A percentile compares a stretch with the other conserved stretches of the same genome.
These are phyloP conservation scores for Lachnellula subtilissima DNA, from an alignment of 2,329 filamentous ascomycete genomes.

Conservation along the genomic window DNA sequence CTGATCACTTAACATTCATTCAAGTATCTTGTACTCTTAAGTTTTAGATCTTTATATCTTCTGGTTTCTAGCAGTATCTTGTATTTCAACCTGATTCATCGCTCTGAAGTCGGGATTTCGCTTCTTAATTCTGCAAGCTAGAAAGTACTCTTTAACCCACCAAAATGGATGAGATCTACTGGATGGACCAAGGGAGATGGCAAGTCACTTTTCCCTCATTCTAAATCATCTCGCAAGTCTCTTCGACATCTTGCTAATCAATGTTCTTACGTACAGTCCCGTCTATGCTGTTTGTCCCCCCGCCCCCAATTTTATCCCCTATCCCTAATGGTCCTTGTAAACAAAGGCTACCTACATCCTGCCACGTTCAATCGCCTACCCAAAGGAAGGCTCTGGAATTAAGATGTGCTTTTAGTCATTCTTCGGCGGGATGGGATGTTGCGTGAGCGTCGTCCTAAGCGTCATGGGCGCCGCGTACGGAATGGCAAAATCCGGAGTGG, in stretches of 20 bases:
- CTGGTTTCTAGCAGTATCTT: too few species aligned
- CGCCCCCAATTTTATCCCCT: too few species aligned
- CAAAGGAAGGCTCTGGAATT: too few species aligned
- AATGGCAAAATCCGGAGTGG: conserved; percentile 95
- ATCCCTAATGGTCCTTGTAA: neutral
- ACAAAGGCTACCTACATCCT: neutral
- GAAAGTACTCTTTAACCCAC: neutral
- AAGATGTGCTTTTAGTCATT: conserved; percentile 53
- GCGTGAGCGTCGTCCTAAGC: conserved; percentile 86
- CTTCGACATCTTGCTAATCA: neutral
- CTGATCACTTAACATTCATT: neutral
- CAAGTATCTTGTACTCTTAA: neutral
- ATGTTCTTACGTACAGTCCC: neutral
- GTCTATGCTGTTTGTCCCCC: conserved; percentile 3
- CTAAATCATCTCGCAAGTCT: neutral
- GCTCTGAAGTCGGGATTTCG: neutral
- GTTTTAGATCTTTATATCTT: neutral
- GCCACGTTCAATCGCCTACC: too few species aligned
- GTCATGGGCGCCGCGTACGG: conserved; percentile 83
- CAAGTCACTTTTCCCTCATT: neutral
- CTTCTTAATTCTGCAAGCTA: neutral
- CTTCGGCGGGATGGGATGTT: conserved; percentile 95
- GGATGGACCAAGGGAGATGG: conserved; percentile 6
- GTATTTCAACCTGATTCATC: too few species aligned
- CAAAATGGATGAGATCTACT: conserved; percentile 4